Evolutionary conservation across 2,329 filamentous ascomycete genomes (phyloP), one percentile per base, ranked within the genome.

Genomic region (Septoria linicola): DNA sequence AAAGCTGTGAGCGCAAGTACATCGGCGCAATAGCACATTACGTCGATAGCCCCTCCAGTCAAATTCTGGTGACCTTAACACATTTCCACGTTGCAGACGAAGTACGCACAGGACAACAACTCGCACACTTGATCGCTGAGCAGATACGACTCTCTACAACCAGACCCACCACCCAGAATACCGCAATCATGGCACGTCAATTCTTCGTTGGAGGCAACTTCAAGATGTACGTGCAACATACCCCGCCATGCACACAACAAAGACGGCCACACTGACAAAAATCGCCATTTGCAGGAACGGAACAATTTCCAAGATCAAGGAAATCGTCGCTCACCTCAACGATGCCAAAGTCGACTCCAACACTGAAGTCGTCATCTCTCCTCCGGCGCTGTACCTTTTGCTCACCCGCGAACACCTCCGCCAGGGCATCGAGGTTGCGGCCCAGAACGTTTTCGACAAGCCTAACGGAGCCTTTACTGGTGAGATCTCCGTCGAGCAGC

Each of bases 391-490:
- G 70, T 97, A 96, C 80, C 89, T 99, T 65, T 82, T 89, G 68
- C 83, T 91, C 60, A 84, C 90, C 68, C 89, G 89, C 66, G 85
- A 93, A 71, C 80, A 84, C 68, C 81, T 92, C 66, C 83, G 85
- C 70, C 69, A 81, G 64, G 83, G 84, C 60, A 79, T 99, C 70
- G 87, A 88, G 68, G 88, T 99, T 59, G 88, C 92, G 51, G 86
- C 93, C 51, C 93, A 99, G 79, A 99, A 99, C 76, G 89, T 97
- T 73, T 97, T 83, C 76, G 88, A 97, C 63, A 64, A 66, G 61
- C 89, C 90, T 72, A 90, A 93, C 73, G 93, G 93, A 65, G 93
- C 93, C 66, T 97, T 88, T 80, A 99, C 93, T 30, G 93, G 93
- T 68, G 93, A 99, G 79, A 93, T 96, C 77, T 91, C 87, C 61